phyloP scores from a whole-genome alignment of 2,329 filamentous ascomycete species.

The Aspergillus fumigatus region DNA sequence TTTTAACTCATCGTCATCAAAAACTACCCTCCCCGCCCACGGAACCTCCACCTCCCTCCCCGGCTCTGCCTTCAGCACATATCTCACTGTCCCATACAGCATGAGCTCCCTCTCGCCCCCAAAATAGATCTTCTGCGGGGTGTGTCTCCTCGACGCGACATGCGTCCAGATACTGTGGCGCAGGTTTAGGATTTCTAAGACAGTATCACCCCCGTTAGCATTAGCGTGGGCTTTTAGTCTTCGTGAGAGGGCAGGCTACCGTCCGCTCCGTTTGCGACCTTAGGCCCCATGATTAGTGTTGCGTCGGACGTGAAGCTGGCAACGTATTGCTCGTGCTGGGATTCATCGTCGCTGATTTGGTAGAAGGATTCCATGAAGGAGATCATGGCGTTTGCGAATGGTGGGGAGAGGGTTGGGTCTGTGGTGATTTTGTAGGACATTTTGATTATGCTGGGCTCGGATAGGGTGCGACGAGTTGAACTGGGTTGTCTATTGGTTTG shows the following conservation, averaged over 20 bases:
- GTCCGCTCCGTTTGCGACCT: slow-evolving; percentile 27
- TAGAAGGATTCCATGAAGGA: slow-evolving; percentile 36
- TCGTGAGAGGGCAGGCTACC: slow-evolving; percentile 14
- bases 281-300: slow-evolving; percentile 36
- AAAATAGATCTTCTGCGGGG: slow-evolving; percentile 28
- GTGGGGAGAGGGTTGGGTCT: slow-evolving; percentile 21
- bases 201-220: neutral
- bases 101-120: slow-evolving; percentile 32
- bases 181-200: slow-evolving; percentile 28
- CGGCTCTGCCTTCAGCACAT: slow-evolving; percentile 27
- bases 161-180: slow-evolving; percentile 36
- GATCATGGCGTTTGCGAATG: slow-evolving; percentile 21
- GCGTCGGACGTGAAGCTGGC: slow-evolving; percentile 31
- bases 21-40: slow-evolving; percentile 35
- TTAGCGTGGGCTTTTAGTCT: too few relatives aligned
- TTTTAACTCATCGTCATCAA: slow-evolving; percentile 25
- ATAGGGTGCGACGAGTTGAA: neutral
- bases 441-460: neutral
- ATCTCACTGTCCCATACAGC: slow-evolving; percentile 34
- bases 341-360: slow-evolving; percentile 32
- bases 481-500: neutral
- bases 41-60: slow-evolving; percentile 32
- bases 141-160: slow-evolving; percentile 31
- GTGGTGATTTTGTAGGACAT: slow-evolving; percentile 33
- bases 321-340: slow-evolving; percentile 32